Evolutionary conservation across 345 rosid species (phyloP).

Genomic region (Viola odorata): DNA sequence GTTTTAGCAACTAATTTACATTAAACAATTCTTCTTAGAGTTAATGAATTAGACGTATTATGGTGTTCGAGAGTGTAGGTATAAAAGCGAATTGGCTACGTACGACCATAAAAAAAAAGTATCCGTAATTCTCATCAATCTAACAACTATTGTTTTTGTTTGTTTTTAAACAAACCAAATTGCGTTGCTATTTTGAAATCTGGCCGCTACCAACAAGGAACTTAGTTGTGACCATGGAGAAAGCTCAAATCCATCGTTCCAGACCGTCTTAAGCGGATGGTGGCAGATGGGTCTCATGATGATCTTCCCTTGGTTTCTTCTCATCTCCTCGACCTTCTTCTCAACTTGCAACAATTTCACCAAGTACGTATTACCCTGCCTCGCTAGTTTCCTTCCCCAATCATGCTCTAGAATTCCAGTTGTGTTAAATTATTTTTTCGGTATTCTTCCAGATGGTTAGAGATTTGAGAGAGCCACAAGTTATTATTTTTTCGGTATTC

Average conservation of each 20-base stretch:
- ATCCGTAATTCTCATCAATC: too few species aligned
- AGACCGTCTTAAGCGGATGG: slow-evolving; percentile 33
- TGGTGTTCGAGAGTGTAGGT: too few species aligned
- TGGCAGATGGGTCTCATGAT: slow-evolving; percentile 36
- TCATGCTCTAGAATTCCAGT: neutral
- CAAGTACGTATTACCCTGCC: slow-evolving; percentile 24
- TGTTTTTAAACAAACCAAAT: too few species aligned
- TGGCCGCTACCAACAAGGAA: neutral
- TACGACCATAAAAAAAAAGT: too few species aligned
- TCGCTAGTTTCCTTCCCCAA: neutral
- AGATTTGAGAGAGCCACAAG: slow-evolving; percentile 49
- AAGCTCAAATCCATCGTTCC: slow-evolving; percentile 42
- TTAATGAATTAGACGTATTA: too few species aligned
- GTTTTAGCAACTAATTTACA: too few species aligned
- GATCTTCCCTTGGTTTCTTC: slow-evolving; percentile 45
- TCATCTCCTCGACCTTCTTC: slow-evolving; percentile 47
- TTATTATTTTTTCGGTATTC: too few species aligned
- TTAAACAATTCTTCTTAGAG: too few species aligned
- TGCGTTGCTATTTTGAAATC: too few species aligned
- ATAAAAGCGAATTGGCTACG: too few species aligned
- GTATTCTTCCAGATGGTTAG: slow-evolving; percentile 33
- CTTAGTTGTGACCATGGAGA: slow-evolving; percentile 26
- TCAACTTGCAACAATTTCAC: slow-evolving; percentile 47
- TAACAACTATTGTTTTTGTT: too few species aligned
- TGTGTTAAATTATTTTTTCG: neutral